Conservation (phyloP, 768 basidiomycete genomes). For the Russula sp. region DNA sequence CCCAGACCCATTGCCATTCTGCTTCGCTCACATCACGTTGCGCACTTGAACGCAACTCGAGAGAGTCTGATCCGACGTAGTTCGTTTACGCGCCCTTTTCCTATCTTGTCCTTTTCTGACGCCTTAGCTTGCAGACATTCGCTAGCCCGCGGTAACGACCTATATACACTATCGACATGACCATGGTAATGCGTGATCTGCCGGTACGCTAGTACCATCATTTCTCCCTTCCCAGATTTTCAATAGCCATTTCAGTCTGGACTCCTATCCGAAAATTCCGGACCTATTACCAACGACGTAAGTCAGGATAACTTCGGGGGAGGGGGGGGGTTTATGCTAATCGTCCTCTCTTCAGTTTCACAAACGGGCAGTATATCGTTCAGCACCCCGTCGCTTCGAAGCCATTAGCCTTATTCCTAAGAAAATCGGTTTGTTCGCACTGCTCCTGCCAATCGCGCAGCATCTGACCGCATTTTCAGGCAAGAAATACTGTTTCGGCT, state of each 20-base stretch:
- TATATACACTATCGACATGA: neutral
- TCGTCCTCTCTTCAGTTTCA: conserved; percentile 32
- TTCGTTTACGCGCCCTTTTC: neutral
- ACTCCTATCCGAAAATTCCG: neutral
- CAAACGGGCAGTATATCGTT: conserved; percentile 26
- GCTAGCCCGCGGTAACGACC: too few relatives aligned
- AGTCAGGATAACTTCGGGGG: neutral
- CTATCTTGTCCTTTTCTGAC: neutral
- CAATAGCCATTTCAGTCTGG: neutral
- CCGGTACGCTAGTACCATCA: conserved; percentile 26
- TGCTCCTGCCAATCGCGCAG: neutral
- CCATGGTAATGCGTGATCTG: accelerated
- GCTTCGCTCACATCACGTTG: neutral
- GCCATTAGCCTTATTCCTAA: conserved; percentile 22
- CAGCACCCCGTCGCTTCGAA: conserved; percentile 22
- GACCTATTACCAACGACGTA: conserved; percentile 19
- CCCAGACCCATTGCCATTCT: neutral
- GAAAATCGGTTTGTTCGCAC: conserved; percentile 30
- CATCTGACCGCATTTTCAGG: conserved; percentile 26
- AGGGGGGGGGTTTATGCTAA: too few relatives aligned
- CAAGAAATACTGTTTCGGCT: conserved; percentile 30
- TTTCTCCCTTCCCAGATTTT: neutral
- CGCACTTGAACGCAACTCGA: too few relatives aligned
- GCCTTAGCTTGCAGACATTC: neutral
- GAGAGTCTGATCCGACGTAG: neutral